Base-by-base conservation (phyloP, 768 basidiomycete genomes). In the Lactifluus volemus region DNA sequence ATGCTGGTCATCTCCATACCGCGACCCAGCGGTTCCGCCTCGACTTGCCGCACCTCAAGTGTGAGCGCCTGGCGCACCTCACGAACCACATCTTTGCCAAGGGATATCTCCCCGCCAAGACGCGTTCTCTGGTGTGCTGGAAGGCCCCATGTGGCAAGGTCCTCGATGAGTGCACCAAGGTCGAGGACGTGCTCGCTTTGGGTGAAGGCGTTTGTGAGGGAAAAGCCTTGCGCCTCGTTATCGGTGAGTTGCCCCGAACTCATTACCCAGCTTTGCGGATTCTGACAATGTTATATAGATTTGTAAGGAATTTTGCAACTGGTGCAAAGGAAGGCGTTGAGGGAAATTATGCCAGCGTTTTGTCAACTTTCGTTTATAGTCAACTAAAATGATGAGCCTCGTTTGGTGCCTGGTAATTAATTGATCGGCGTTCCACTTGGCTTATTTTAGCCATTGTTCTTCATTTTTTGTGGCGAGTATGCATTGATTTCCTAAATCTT, bases 61-160 rank as follows among this genome's bases (percentile, higher is more conserved):
- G 76, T 54, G 77, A 76, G 63, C 68, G 71, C 32, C 59, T 79
- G 25, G 78, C 78, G 15, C 75, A 80, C 63, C 63, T 80, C 55
- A 79, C 78, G 42, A 81, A 79, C 72, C 61, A 79, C 60, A 70
- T 80, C 62, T 81, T 80, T 70, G 61, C 55, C 25, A 71, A 71
- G 32, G 75, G 75, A 1, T 81, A 73, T 58, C 67, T 74, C 25
- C 68, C 73, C 8, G 60, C 68, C 21, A 69, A 76, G 58, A 54
- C 73, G 42, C 69, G 77, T 55, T 63, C 73, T 30, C 65, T 71
- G 32, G 78, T 80, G 25, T 71, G 74, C 67, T 79, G 78, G 79
- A 67, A 75, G 61, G 69, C 70, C 4, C 32, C 62, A 5, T 77
- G 77, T 48, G 77, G 78, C 50, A 70, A 67, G 45, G 65, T 49